Evolutionary conservation across 2,329 filamentous ascomycete species (phyloP).

Genomic region (Grosmannia penicillata): DNA sequence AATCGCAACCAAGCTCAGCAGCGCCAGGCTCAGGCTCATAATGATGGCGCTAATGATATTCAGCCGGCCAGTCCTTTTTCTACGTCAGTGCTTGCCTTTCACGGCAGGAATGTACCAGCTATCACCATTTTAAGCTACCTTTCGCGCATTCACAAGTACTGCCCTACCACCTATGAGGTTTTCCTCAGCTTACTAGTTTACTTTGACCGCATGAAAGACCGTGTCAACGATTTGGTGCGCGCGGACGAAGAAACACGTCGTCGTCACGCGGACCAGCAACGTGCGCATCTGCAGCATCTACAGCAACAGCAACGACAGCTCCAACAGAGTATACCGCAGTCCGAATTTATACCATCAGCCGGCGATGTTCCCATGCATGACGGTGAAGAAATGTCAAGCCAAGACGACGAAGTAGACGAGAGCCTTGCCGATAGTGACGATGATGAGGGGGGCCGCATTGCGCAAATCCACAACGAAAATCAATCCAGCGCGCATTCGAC

Average conservation of each 20-base stretch:
- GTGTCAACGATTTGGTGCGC: conserved; percentile 70
- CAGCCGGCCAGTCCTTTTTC: conserved; percentile 44
- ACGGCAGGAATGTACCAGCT: conserved; percentile 93
- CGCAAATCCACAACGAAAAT: conserved; percentile 5
- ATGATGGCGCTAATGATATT: conserved; percentile 38
- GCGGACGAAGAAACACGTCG: conserved; percentile 40
- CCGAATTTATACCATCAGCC: neutral
- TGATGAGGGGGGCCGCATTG: conserved; percentile 13
- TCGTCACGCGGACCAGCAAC: neutral
- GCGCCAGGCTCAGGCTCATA: conserved; percentile 29
- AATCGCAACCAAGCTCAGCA: conserved; percentile 54
- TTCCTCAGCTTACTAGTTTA: conserved; percentile 92
- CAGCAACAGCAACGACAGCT: conserved; percentile 8
- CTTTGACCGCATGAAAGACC: conserved; percentile 97
- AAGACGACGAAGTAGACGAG: conserved; percentile 31
- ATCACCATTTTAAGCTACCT: conserved; percentile 96
- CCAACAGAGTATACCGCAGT: neutral
- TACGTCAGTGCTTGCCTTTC: conserved; percentile 74
- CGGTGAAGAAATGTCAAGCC: conserved; percentile 17
- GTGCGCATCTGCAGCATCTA: conserved; percentile 7
- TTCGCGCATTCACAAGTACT: conserved; percentile 95
- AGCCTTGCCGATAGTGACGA: conserved; percentile 33
- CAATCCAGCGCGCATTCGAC: no score
- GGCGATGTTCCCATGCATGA: conserved; percentile 2
- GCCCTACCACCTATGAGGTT: conserved; percentile 94